Base-by-base conservation (phyloP, 257 asterid species). In the Solanum clarkiae region DNA sequence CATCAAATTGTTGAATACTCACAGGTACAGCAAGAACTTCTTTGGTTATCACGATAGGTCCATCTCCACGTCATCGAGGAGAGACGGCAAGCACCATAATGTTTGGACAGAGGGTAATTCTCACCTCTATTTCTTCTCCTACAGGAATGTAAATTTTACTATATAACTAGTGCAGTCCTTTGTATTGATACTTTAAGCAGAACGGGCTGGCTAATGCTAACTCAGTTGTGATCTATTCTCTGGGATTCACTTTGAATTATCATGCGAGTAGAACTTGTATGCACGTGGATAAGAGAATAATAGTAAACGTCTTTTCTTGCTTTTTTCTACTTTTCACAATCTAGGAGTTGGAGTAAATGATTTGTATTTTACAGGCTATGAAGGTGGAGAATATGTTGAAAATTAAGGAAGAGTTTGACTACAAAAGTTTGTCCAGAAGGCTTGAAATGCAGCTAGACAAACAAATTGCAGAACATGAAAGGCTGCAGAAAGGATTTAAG, bases 21-120 rank as follows among this genome's bases (percentile, higher is more conserved):
- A 13, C 91, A 95, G 98, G 98, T 74, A 91, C 98, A 44, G 94
- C 98, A 84, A 91, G 98, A 91, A 95, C 98, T 85, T 95, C 98
- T 7, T 90, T 95, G 87, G 87, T 94, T 82, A 87, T 95, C 87
- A 94, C 98, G 7, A 90, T 94, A 80, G 98, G 98, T 82, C 98
- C 98, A 81, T 95, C 98, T 66, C 96, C 96, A 80, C 92, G 95
- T 68, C 98, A 95, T 84, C 91, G 97, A 84, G 98, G 94, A 88
- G 98, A 95, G 91, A 94, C 98, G 84, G 87, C 93, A 82, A 95
- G 97, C 89, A 94, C 98, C 92, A 93, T 95, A 87, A 87, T 87
- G 93, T 93, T 95, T 88, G 98, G 98, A 84, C 98, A 95, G 90
- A 89, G 98, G 92, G 98, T 95, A 89, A 84, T 85, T 80, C 84